A percentile compares a stretch with the other conserved stretches of the same genome.
Conservation (phyloP, 23 red algal species). For the Gracilaria gracilis region DNA sequence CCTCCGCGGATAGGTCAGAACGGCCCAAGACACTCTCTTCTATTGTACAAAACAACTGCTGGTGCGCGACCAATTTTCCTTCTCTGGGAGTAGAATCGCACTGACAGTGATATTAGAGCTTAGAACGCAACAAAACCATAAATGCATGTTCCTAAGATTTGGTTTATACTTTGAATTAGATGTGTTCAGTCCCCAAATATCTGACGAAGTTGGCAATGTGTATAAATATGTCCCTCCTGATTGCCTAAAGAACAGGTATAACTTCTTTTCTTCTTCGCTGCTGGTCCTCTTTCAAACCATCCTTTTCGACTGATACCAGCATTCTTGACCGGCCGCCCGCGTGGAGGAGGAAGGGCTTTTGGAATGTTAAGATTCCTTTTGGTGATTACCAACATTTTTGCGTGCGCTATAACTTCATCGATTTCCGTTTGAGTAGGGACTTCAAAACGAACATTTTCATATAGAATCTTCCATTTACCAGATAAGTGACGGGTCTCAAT, state of each 20-base stretch:
- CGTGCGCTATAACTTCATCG: conserved; percentile 2
- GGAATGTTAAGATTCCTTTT: conserved; percentile 26
- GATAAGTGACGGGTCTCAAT: conserved; percentile 9
- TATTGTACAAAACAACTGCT: no score
- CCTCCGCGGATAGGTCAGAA: no score
- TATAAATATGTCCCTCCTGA: conserved; percentile 4
- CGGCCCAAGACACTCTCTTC: no score
- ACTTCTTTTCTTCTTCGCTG: background rate
- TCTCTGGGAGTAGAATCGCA: no score
- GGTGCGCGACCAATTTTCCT: no score
- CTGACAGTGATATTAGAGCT: no score
- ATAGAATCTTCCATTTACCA: background rate
- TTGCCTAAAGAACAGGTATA: conserved; percentile 26
- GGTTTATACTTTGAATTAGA: no score
- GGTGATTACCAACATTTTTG: conserved; percentile 15
- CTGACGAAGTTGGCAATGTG: conserved; percentile 15
- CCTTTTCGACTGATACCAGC: conserved; percentile 13
- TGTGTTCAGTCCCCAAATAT: conserved; percentile 15
- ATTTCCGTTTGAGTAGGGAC: background rate
- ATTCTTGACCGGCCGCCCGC: conserved; percentile 48
- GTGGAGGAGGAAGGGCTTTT: conserved; percentile 49
- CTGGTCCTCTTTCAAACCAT: conserved; percentile 46
- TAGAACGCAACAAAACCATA: no score
- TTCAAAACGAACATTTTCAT: background rate
- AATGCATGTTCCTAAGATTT: no score